Evolutionary conservation across 306 rosid species (phyloP).

Genomic region (Cicer judaicum): DNA sequence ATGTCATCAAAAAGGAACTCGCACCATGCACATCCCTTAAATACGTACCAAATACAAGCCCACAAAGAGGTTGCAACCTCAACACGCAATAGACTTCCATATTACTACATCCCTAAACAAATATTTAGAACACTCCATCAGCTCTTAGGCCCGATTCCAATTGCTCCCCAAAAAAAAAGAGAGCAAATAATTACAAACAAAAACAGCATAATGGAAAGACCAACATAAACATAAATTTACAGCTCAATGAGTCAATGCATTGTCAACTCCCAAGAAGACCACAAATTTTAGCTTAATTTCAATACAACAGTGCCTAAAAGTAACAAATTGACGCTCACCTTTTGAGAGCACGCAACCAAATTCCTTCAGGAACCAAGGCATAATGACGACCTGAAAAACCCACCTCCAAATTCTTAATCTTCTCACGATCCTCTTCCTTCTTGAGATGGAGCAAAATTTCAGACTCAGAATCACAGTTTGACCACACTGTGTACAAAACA

Average conservation of each 20-base stretch:
- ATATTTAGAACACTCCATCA: slow-evolving; percentile 10
- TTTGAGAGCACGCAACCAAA: slow-evolving; percentile 73
- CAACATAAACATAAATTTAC: background rate
- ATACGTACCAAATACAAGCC: background rate
- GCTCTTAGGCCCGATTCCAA: background rate
- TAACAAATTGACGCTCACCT: slow-evolving; percentile 53
- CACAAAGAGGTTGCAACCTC: background rate
- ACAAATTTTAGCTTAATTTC: slow-evolving; percentile 7
- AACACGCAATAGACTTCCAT: slow-evolving; percentile 4
- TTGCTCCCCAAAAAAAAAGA: background rate
- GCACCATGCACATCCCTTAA: slow-evolving; percentile 1
- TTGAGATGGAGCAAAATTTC: slow-evolving; percentile 60
- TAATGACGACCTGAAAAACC: slow-evolving; percentile 67
- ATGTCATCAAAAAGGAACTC: background rate
- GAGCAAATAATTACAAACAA: background rate
- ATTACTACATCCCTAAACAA: background rate
- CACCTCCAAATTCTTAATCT: slow-evolving; percentile 44
- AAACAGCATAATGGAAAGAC: background rate
- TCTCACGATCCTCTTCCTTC: slow-evolving; percentile 51
- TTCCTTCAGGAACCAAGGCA: slow-evolving; percentile 74
- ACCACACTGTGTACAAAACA: slow-evolving; percentile 58
- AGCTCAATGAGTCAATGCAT: background rate
- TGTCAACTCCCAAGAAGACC: slow-evolving; percentile 11
- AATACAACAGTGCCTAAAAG: slow-evolving; percentile 13
- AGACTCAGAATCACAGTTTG: slow-evolving; percentile 45